These are phyloP conservation scores for Pachysolen tannophilus DNA, from an alignment of 805 yeast genomes.

Conservation along the genomic window DNA sequence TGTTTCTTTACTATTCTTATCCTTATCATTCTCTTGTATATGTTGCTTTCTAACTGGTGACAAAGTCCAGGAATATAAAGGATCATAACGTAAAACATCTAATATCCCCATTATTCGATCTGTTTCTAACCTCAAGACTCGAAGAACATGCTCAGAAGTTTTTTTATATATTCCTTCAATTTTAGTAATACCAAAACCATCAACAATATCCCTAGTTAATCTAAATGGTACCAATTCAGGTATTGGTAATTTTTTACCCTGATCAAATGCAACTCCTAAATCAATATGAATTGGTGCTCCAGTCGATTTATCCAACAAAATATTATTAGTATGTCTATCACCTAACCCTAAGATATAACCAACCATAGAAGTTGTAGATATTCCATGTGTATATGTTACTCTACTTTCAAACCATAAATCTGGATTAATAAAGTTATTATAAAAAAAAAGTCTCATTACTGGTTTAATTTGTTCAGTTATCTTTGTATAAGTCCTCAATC, in stretches of 20 bases:
- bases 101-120: conserved; percentile 73
- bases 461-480: conserved; percentile 54
- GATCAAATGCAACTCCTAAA: conserved; percentile 94
- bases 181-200: conserved; percentile 90
- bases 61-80: conserved; percentile 84
- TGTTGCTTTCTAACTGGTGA: conserved; percentile 58
- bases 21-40: conserved; percentile 33
- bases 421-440: conserved; percentile 56
- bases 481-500: conserved; percentile 36
- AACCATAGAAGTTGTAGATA: conserved; percentile 78
- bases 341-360: conserved; percentile 91
- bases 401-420: conserved; percentile 69
- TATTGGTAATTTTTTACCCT: conserved; percentile 72
- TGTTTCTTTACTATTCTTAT: conserved; percentile 7
- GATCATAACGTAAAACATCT: conserved; percentile 86
- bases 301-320: conserved; percentile 65
- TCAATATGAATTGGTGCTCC: conserved; percentile 97
- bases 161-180: conserved; percentile 67
- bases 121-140: conserved; percentile 54
- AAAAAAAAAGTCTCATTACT: conserved; percentile 61
- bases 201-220: conserved; percentile 81
- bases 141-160: conserved; percentile 66
- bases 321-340: conserved; percentile 90
- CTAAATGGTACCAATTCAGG: conserved; percentile 96
- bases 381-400: conserved; percentile 60